Conservation (phyloP, 2,329 filamentous ascomycete genomes). For the Paraphaeosphaeria sporulosa region DNA sequence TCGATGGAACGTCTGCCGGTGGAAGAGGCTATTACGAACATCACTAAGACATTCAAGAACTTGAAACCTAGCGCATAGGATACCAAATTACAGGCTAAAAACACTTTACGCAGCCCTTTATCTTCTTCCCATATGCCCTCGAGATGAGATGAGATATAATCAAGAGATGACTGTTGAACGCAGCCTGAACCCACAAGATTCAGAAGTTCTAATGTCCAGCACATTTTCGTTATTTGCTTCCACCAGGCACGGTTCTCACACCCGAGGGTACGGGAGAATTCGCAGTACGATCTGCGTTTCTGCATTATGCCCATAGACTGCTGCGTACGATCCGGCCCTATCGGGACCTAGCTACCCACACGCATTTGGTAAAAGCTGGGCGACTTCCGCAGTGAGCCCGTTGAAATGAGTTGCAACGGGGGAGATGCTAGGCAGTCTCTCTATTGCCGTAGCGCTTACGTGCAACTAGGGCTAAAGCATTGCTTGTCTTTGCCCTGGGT, state of each 20-base stretch:
- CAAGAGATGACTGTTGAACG: too few species aligned
- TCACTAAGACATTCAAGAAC: slow-evolving; percentile 63
- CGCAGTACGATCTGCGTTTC: slow-evolving; percentile 16
- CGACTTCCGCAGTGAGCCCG: slow-evolving; percentile 12
- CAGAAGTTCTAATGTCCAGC: neutral
- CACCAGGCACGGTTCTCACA: neutral
- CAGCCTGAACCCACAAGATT: neutral
- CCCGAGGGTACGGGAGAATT: slow-evolving; percentile 16
- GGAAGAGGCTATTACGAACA: slow-evolving; percentile 69
- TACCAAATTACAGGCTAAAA: neutral
- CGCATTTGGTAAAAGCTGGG: slow-evolving; percentile 18
- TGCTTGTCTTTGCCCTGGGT: too few species aligned
- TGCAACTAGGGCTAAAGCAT: too few species aligned
- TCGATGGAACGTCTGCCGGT: slow-evolving; percentile 75
- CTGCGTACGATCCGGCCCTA: slow-evolving; percentile 6
- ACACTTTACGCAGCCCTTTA: neutral
- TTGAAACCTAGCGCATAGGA: slow-evolving; percentile 27
- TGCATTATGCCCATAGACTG: slow-evolving; percentile 18
- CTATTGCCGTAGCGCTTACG: too few species aligned
- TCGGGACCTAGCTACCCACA: slow-evolving; percentile 6
- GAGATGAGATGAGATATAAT: too few species aligned
- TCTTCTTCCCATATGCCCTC: neutral
- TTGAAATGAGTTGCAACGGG: slow-evolving; percentile 16
- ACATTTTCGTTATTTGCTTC: neutral
- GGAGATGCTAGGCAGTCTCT: too few species aligned